Base-by-base conservation (phyloP, 2,329 filamentous ascomycete genomes). In the Aspergillus brunneoviolaceus region DNA sequence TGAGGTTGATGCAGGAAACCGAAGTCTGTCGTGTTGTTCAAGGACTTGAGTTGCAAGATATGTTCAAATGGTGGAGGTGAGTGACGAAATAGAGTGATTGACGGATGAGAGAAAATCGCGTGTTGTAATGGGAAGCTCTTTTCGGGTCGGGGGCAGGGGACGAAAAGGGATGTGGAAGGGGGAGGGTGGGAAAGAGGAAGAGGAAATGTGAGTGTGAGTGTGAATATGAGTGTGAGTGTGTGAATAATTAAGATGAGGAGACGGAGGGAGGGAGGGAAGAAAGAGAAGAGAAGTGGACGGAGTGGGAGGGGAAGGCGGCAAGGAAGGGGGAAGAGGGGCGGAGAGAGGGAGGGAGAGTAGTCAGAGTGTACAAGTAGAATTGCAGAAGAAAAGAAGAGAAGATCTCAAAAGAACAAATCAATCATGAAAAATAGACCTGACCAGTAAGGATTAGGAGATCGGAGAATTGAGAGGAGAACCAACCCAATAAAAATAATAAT, bases 251-350 rank as follows among this genome's bases (percentile, higher is more conserved):
- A 52, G 48, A 59, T 58, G 56, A 56, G 54, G 48, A 61, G 53
- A 66, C 61, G 58, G 62, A 51, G 57, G 64, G 60, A 63, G 50
- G 58, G 61, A 58, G 53, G 58, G 52, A 58, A 62, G 54, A 64
- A 57, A 63, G 60, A 57, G 59, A 52, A 29, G 49, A 29, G 33
- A 53, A 58, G 53, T 55, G 25, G 50, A 47, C 19, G 39, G 27
- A 47, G 51, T 51, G 59, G 57, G 59, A 54, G 63, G 55, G 58
- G 63, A 65, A 56, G 55, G 65, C 39, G 39, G 39, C 39, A 45
- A 45, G 39, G 39, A 64, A 51, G 55, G 60, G 57, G 60, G 58
- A 58, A 31, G 58, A 58, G 55, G 56, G 55, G 49, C 27, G 61
- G 55, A 55, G 29, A 51, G 55, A 58, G 49, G 58, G 58, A 60